Evolutionary conservation across 768 basidiomycete genomes (phyloP).

Genomic region (Lactarius hengduanensis): DNA sequence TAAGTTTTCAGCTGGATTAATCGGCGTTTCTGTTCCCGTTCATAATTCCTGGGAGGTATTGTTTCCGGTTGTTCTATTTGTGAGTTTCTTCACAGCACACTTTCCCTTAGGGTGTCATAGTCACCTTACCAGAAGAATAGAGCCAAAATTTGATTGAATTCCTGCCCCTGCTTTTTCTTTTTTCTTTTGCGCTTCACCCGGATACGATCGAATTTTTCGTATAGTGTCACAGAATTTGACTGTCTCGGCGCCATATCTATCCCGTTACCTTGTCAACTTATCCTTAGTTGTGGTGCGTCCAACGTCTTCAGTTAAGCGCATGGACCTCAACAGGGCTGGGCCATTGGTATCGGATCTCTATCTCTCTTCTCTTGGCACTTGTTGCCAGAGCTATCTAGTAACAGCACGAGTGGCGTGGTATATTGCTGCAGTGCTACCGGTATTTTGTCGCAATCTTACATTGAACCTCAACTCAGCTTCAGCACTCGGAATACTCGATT

Average conservation of each 20-base stretch:
- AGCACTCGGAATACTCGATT: neutral
- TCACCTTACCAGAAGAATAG: neutral
- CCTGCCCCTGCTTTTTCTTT: too few species aligned
- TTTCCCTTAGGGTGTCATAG: neutral
- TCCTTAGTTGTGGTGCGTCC: neutral
- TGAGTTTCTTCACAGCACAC: neutral
- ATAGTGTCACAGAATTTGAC: neutral
- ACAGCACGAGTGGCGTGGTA: neutral
- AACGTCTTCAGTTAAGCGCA: neutral
- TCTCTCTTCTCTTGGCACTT: neutral
- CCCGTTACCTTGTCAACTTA: neutral
- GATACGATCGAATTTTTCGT: neutral
- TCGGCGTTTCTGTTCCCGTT: too few species aligned
- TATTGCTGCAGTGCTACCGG: neutral
- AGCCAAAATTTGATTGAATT: neutral
- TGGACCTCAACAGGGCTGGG: neutral
- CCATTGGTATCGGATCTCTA: neutral
- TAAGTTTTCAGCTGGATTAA: neutral
- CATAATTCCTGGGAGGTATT: neutral
- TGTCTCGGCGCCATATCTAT: neutral
- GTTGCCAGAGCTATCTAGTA: neutral
- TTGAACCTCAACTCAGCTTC: neutral
- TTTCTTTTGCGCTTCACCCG: neutral
- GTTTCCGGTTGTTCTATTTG: conserved; percentile 1
- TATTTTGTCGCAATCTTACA: neutral